A percentile compares a stretch with the other conserved stretches of the same genome.
Evolutionary conservation across 2,329 filamentous ascomycete species (phyloP).

Genomic region (Cylindrodendrum hubeiense): DNA sequence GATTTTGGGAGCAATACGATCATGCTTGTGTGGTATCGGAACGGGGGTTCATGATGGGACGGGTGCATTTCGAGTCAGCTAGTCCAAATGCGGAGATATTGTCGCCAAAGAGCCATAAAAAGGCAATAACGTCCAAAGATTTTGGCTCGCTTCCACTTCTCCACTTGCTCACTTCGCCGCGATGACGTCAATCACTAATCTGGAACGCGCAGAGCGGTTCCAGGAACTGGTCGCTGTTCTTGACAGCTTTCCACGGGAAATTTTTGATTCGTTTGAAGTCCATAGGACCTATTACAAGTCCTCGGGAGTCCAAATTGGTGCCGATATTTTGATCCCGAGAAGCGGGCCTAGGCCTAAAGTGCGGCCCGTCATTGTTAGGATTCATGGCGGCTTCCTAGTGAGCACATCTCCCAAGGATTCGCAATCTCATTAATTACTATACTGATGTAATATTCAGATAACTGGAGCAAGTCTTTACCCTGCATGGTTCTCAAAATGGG

Average conservation of each 20-base stretch:
- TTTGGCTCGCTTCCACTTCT: not conserved
- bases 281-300: slow-evolving; percentile 3
- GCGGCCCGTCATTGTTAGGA: slow-evolving; percentile 15
- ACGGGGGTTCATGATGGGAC: too few species aligned
- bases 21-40: too few species aligned
- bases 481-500: too few species aligned
- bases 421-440: not conserved
- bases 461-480: too few species aligned
- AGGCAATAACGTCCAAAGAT: not conserved
- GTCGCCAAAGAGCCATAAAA: not conserved
- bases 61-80: too few species aligned
- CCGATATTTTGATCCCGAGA: slow-evolving; percentile 9
- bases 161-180: too few species aligned
- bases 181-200: not conserved
- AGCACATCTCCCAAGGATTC: too few species aligned
- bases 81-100: not conserved
- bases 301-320: not conserved
- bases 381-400: slow-evolving; percentile 20
- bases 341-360: not conserved
- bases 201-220: not conserved
- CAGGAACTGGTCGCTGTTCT: slow-evolving; percentile 3
- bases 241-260: not conserved
- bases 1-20: too few species aligned
- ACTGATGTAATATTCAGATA: too few species aligned
- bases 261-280: slow-evolving; percentile 11